Conservation (phyloP, 2,329 filamentous ascomycete species). For the Phialophora chinensis region DNA sequence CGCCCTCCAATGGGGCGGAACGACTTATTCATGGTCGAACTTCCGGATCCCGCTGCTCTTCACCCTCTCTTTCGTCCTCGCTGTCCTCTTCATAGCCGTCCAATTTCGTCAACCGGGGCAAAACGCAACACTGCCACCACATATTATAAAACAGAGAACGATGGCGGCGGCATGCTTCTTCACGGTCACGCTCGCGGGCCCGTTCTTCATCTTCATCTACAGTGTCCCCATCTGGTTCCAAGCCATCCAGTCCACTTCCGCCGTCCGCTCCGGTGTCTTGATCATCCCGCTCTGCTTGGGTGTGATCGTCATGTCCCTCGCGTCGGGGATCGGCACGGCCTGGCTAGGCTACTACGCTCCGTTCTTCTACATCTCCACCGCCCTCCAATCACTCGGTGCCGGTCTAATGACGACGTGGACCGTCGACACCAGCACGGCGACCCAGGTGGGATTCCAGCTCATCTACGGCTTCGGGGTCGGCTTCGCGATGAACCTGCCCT, state of each 20-base stretch:
- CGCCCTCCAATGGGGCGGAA: constrained; percentile 51
- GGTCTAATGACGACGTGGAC: constrained; percentile 44
- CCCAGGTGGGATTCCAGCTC: constrained; percentile 45
- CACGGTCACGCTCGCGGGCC: constrained; percentile 43
- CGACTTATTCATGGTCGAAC: constrained; percentile 51
- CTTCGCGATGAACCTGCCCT: constrained; percentile 39
- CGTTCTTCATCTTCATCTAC: constrained; percentile 47
- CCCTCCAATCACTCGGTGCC: constrained; percentile 38
- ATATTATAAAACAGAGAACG: constrained; percentile 47
- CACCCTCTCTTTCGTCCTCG: constrained; percentile 50
- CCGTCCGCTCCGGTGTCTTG: constrained; percentile 32
- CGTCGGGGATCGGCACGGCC: constrained; percentile 21
- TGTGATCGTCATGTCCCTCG: constrained; percentile 27
- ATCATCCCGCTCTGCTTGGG: constrained; percentile 30
- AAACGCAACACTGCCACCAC: constrained; percentile 48
- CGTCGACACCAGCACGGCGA: background rate
- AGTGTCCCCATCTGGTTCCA: constrained; percentile 55
- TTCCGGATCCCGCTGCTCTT: constrained; percentile 55
- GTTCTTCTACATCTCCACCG: constrained; percentile 36
- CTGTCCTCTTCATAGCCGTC: constrained; percentile 54
- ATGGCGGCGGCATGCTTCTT: constrained; percentile 43
- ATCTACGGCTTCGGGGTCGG: constrained; percentile 40
- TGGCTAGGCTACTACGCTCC: constrained; percentile 39
- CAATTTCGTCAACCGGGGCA: constrained; percentile 53
- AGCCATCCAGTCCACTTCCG: constrained; percentile 47